These are phyloP conservation scores for Fraxinus dipetala DNA, from an alignment of 305 asterid genomes.

Conservation along the genomic window DNA sequence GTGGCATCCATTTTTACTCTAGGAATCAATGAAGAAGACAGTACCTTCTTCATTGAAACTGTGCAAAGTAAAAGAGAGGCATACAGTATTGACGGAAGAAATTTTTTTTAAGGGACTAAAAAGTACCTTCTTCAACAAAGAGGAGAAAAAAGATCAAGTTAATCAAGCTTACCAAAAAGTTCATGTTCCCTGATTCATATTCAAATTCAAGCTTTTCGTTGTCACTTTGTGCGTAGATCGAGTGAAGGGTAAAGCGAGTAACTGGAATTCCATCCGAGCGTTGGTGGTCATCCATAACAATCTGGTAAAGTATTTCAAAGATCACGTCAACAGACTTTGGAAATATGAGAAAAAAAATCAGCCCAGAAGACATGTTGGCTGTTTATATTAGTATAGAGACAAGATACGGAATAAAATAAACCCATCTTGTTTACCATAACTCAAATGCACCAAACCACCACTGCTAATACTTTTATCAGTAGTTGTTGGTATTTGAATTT, in stretches of 20 bases:
- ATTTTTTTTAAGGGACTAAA: neutral
- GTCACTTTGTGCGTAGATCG: constrained; percentile 77
- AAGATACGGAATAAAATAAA: neutral
- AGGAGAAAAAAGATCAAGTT: neutral
- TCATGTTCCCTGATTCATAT: constrained; percentile 94
- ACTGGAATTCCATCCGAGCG: constrained; percentile 93
- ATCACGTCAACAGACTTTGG: neutral
- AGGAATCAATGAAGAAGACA: constrained; percentile 8
- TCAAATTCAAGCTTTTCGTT: constrained; percentile 94
- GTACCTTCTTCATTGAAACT: neutral
- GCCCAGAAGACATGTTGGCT: neutral
- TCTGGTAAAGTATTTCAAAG: constrained; percentile 47
- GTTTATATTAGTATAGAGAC: neutral
- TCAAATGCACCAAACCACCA: neutral
- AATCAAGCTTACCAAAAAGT: constrained; percentile 59
- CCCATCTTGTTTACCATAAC: neutral
- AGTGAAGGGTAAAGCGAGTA: constrained; percentile 76
- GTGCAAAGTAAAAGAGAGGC: neutral
- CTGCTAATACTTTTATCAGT: neutral
- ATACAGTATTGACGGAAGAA: neutral
- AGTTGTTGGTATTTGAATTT: neutral
- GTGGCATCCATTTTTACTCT: neutral
- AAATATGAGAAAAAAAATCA: constrained; percentile 7
- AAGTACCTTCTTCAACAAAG: constrained; percentile 12
- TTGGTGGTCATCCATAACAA: constrained; percentile 97